These are phyloP conservation scores for Colletotrichum eleusines DNA, from an alignment of 2,329 filamentous ascomycete genomes.

Conservation along the genomic window DNA sequence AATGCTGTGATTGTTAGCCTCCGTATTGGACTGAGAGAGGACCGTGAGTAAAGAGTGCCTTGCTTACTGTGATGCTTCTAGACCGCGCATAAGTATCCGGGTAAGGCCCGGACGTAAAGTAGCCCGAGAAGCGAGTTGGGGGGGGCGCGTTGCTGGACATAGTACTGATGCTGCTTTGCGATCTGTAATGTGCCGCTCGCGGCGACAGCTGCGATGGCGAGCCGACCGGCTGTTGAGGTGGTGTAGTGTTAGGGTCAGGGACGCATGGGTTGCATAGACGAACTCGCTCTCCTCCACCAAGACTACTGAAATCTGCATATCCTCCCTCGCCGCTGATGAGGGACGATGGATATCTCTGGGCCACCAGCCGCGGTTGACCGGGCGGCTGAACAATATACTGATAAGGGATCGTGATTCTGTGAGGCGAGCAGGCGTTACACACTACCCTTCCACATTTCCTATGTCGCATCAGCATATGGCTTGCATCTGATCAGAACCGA, in stretches of 20 bases:
- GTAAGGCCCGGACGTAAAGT: slow-evolving; percentile 50
- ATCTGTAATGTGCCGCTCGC: slow-evolving; percentile 57
- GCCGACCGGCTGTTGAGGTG: slow-evolving; percentile 58
- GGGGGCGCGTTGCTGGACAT: slow-evolving; percentile 48
- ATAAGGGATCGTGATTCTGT: slow-evolving; percentile 93
- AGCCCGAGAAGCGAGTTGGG: slow-evolving; percentile 52
- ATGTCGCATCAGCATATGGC: slow-evolving; percentile 12
- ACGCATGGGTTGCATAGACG: slow-evolving; percentile 73
- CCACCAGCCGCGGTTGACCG: slow-evolving; percentile 50
- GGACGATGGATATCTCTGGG: slow-evolving; percentile 54
- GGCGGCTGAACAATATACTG: slow-evolving; percentile 92
- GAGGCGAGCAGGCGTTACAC: slow-evolving; percentile 89
- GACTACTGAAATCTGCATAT: slow-evolving; percentile 58
- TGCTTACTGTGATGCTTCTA: slow-evolving; percentile 39
- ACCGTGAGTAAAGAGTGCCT: neutral
- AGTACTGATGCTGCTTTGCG: slow-evolving; percentile 58
- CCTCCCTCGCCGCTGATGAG: slow-evolving; percentile 56
- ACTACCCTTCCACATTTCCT: slow-evolving; percentile 95
- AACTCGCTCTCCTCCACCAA: slow-evolving; percentile 68
- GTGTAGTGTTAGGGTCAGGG: slow-evolving; percentile 70
- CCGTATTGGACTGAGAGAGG: slow-evolving; percentile 14
- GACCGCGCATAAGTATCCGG: slow-evolving; percentile 50
- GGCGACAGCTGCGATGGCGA: slow-evolving; percentile 51
- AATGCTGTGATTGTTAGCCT: slow-evolving; percentile 44
- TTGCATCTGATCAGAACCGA: neutral